Evolutionary conservation across 805 yeast species (phyloP).

Genomic region (Spathaspora hagerdaliae): DNA sequence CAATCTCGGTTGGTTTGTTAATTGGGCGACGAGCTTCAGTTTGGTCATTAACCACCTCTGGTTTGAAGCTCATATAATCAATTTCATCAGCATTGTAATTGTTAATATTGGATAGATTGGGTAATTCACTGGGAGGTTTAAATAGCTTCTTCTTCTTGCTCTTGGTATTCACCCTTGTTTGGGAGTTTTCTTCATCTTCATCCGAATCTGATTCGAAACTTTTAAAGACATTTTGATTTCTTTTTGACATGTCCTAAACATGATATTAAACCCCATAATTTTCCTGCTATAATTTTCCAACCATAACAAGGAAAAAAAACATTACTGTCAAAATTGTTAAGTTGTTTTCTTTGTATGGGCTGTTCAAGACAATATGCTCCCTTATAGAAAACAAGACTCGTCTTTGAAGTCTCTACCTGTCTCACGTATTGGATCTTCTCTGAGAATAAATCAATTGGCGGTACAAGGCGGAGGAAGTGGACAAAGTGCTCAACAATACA

Average conservation of each 20-base stretch:
- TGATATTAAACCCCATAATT: no score
- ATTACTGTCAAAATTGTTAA: no score
- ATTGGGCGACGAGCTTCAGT: background rate
- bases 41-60: background rate
- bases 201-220: background rate
- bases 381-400: conserved; percentile 22
- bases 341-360: no score
- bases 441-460: conserved; percentile 23
- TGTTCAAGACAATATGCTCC: conserved; percentile 15
- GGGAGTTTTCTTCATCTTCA: background rate
- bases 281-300: no score
- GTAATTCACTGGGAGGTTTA: conserved; percentile 2
- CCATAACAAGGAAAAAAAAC: no score
- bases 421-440: conserved; percentile 33
- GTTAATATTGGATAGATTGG: background rate
- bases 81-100: background rate
- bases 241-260: background rate
- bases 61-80: conserved; percentile 11
- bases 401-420: conserved; percentile 30
- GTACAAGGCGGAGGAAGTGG: background rate
- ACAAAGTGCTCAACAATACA: conserved; percentile 1
- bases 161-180: no score
- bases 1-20: background rate
- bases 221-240: conserved; percentile 3
- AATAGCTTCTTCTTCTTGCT: conserved; percentile 2